Evolutionary conservation across 2,329 filamentous ascomycete species (phyloP), one percentile per base, ranked within the genome.

Genomic region (Venturia asperata): DNA sequence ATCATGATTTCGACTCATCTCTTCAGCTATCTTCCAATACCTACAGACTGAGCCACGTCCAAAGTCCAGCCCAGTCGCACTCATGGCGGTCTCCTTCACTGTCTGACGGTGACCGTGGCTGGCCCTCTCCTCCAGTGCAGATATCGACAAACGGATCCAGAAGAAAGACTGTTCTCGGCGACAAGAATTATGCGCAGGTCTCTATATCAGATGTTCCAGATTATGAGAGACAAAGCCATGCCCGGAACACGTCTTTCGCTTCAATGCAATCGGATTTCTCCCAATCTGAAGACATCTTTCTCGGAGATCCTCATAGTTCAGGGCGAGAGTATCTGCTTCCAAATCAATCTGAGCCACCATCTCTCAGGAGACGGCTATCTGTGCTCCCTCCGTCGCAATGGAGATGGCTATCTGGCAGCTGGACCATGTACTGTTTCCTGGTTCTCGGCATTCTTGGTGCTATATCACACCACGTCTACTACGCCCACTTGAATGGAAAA

Each of bases 391-490:
- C 21, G 4, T 55, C 49, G n/a, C 49, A 55, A 41, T 61, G 58
- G 58, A 41, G 30, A 61, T 61, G 58, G 58, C 58, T 61, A 10
- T 41, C 34, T 24, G 34, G 37, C 3, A 41, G 37, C 37, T 61
- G 58, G 58, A 61, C 58, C 34, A 61, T 61, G 58, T 61, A 61
- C 58, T 41, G 27, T 1, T 60, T 76, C 37, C 75, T 75, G 30
- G 43, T 75, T 5, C 17, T 61, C 7, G 74, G 74, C 0, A 65
- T 75, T 0, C 64, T 69, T 13, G 74, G 71, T 10, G 74, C 74
- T 39, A 21, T 76, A 13, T 72, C 71, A 1, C 74, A 76, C 62
- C 74, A 76, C 64, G 41, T 73, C 13, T 76, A 75, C 67, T 76
- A 76, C 62, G 49, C 39, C 5, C 67, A 67, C 30, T 66, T 76